Percentiles rank a stretch among this genome's conserved stretches.
These are phyloP conservation scores for Lachancea quebecensis DNA, from an alignment of 805 yeast genomes.

Conservation along the genomic window DNA sequence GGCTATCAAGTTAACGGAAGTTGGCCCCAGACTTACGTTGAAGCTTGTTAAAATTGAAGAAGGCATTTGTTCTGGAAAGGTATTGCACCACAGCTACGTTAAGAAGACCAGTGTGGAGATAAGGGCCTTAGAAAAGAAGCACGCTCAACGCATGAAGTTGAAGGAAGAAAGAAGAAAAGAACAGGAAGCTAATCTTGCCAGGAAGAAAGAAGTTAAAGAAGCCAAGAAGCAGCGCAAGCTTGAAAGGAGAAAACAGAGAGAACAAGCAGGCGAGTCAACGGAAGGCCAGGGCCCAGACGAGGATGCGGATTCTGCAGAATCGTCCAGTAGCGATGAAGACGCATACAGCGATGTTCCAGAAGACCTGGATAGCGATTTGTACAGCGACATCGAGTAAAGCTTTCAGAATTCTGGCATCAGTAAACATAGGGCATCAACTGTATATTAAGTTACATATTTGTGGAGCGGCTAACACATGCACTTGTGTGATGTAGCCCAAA, in stretches of 20 bases:
- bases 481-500: no score
- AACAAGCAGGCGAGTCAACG: constrained; percentile 22
- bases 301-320: background rate
- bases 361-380: constrained; percentile 41
- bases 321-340: constrained; percentile 31
- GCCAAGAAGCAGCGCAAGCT: constrained; percentile 65
- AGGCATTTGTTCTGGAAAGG: constrained; percentile 83
- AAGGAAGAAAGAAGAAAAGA: constrained; percentile 67
- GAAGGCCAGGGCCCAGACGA: constrained; percentile 11
- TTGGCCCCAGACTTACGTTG: constrained; percentile 84
- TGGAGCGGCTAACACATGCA: background rate
- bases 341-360: constrained; percentile 37
- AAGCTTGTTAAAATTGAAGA: constrained; percentile 83
- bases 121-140: constrained; percentile 56
- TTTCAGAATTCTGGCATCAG: background rate
- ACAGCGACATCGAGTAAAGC: constrained; percentile 30
- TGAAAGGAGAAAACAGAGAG: constrained; percentile 41
- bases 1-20: constrained; percentile 86
- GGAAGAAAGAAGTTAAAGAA: constrained; percentile 65
- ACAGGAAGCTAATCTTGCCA: constrained; percentile 72
- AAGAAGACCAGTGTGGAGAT: constrained; percentile 58
- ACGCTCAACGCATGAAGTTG: constrained; percentile 51
- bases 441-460: constrained; percentile 1
- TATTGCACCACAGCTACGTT: constrained; percentile 70
- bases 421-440: background rate